Percentiles rank a stretch among this genome's conserved stretches.
Evolutionary conservation across 2,329 filamentous ascomycete species (phyloP).

Genomic region (Lasiodiplodia sp.): DNA sequence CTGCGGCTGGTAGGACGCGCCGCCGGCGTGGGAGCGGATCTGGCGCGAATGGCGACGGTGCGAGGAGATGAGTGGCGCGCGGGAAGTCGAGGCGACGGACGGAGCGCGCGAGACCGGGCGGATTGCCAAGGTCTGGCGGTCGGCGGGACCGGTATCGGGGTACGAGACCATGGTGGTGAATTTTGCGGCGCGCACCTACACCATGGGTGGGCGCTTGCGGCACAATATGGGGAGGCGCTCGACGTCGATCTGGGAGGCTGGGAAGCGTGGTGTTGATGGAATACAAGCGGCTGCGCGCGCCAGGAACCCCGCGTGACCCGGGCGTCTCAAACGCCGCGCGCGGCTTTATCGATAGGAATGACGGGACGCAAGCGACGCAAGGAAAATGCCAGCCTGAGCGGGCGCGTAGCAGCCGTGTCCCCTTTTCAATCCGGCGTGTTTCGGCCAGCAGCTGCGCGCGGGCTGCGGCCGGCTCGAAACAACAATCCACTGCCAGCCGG

Average conservation of each 20-base stretch:
- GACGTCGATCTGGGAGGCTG: slow-evolving; percentile 17
- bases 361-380: slow-evolving; percentile 5
- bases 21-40: slow-evolving; percentile 81
- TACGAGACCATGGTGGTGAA: slow-evolving; percentile 66
- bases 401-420: slow-evolving; percentile 1
- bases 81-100: slow-evolving; percentile 65
- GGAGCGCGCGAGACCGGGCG: slow-evolving; percentile 59
- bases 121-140: slow-evolving; percentile 61
- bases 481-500: slow-evolving; percentile 21
- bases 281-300: neutral
- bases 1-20: slow-evolving; percentile 71
- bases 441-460: slow-evolving; percentile 1
- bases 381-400: slow-evolving; percentile 8
- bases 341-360: slow-evolving; percentile 2
- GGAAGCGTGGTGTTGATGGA: slow-evolving; percentile 18
- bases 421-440: slow-evolving; percentile 11
- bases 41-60: slow-evolving; percentile 71
- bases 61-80: slow-evolving; percentile 56
- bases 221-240: neutral
- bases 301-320: slow-evolving; percentile 20
- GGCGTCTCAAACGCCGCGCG: neutral
- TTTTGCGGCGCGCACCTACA: slow-evolving; percentile 6
- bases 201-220: neutral
- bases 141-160: slow-evolving; percentile 60
- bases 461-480: slow-evolving; percentile 14